Base-by-base conservation (phyloP, 129 eudicot genomes). In the Mikania micrantha region DNA sequence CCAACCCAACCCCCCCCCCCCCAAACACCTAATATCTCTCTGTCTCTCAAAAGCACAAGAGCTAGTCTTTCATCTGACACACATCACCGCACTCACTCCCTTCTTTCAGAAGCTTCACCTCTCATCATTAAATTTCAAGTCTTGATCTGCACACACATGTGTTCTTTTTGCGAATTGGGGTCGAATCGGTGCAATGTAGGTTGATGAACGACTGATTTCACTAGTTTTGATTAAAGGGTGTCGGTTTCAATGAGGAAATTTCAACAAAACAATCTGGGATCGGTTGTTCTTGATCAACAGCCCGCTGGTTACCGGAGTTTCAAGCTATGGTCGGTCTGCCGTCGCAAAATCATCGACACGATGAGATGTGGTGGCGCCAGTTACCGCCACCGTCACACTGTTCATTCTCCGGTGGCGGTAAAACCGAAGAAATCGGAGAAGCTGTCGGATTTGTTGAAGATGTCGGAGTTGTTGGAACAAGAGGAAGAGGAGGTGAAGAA, bases 341-440 rank as follows among this genome's bases (percentile, higher is more conserved):
- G 85, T 34, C 84, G 88, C 38, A 80, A 41, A 53, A 72, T 88
- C 76, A 58, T 88, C 5, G 73, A 77, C 73, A 54, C 89, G 35
- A 60, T 91, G 45, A 74, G 88, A 13, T 87, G 97, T 58, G 92
- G 97, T n/a, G 88, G 88, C 11, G 83, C 86, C 1, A 57, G 69
- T 38, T 41, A 58, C 20, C 78, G 74, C 49, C 76, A 73, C 73
- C 58, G 69, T 8, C 24, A 69, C 31, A 63, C 54, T 1, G 60
- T 39, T 9, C 16, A 24, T 39, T 38, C 75, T 60, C 74, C 70
- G 60, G 73, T 56, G 67, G 19, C 11, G 24, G 72, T 21, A 41
- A 47, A 52, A n/a, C 67, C 49, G 22, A 59, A 75, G 35, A 80
- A 82, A 79, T 77, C 95, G 34, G 84, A 87, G 38, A 90, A 74